phyloP scores from a whole-genome alignment of 2,329 filamentous ascomycete genomes.

The Colletotrichum cereale region DNA sequence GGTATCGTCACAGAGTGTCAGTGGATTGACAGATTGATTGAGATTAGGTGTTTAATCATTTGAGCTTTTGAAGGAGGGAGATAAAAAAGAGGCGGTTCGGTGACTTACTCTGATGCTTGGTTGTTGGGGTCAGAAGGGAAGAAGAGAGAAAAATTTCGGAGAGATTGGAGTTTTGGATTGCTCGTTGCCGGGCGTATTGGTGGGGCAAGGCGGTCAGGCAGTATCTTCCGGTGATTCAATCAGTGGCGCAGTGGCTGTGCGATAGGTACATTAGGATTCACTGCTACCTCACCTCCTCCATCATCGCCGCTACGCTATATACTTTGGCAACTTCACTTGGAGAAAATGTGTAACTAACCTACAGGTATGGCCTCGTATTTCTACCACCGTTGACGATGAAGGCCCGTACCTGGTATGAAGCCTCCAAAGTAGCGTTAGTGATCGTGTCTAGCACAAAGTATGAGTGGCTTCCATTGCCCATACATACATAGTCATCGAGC shows the following conservation, averaged over 20 bases:
- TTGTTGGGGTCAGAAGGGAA: slow-evolving; percentile 40
- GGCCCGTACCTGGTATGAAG: neutral
- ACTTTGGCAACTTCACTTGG: neutral
- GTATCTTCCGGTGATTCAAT: neutral
- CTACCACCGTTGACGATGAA: neutral
- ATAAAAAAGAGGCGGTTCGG: slow-evolving; percentile 16
- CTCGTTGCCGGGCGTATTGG: neutral
- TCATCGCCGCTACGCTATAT: neutral
- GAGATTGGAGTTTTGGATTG: slow-evolving; percentile 17
- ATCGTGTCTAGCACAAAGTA: neutral
- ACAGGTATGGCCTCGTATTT: neutral
- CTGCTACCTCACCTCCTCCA: neutral
- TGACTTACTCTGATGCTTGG: slow-evolving; percentile 39
- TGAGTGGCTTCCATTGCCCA: neutral
- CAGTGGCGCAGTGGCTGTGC: slow-evolving; percentile 17
- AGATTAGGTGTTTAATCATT: slow-evolving; percentile 63
- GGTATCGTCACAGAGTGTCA: slow-evolving; percentile 61
- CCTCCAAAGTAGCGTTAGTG: neutral
- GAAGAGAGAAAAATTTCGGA: slow-evolving; percentile 5
- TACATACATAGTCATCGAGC: neutral
- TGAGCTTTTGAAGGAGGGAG: slow-evolving; percentile 34
- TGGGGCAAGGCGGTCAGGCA: slow-evolving; percentile 19
- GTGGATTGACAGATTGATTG: slow-evolving; percentile 70
- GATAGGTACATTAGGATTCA: neutral
- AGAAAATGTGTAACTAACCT: neutral